A percentile compares a stretch with the other conserved stretches of the same genome.
Conservation (phyloP, 805 yeast genomes). For the Yamadazyma insecticola region DNA sequence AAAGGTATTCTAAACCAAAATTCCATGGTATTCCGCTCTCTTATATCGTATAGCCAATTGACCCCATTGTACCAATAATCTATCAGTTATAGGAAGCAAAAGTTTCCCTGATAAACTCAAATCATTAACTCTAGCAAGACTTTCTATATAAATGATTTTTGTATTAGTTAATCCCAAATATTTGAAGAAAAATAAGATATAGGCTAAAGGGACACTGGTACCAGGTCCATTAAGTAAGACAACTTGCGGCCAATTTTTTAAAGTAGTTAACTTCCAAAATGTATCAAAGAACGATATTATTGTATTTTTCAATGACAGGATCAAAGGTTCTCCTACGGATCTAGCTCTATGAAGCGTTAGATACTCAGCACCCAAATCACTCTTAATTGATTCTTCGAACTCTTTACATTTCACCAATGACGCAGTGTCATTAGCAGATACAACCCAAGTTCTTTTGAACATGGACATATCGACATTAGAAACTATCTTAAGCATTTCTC, state of each 20-base stretch:
- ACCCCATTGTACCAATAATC: conserved; percentile 90
- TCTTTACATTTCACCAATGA: conserved; percentile 39
- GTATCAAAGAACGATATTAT: conserved; percentile 29
- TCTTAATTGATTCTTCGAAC: conserved; percentile 24
- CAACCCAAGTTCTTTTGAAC: conserved; percentile 34
- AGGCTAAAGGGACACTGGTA: conserved; percentile 67
- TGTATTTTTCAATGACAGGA: conserved; percentile 45
- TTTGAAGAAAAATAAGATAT: conserved; percentile 49
- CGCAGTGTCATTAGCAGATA: conserved; percentile 48
- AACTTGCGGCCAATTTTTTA: conserved; percentile 36
- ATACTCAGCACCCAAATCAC: conserved; percentile 14
- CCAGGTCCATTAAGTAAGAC: conserved; percentile 78
- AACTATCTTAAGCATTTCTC: conserved; percentile 82
- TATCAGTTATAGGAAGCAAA: conserved; percentile 64
- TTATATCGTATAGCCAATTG: conserved; percentile 46
- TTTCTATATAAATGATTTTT: conserved; percentile 74
- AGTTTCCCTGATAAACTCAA: conserved; percentile 76
- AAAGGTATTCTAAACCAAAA: conserved; percentile 47
- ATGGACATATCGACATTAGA: conserved; percentile 26
- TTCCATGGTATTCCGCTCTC: conserved; percentile 72
- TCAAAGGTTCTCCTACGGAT: conserved; percentile 50
- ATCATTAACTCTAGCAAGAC: conserved; percentile 73
- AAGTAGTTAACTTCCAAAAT: conserved; percentile 17
- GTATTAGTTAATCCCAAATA: conserved; percentile 44
- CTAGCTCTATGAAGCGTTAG: conserved; percentile 53